Conservation (phyloP, 768 basidiomycete genomes). For the Pulveroboletus sp. region DNA sequence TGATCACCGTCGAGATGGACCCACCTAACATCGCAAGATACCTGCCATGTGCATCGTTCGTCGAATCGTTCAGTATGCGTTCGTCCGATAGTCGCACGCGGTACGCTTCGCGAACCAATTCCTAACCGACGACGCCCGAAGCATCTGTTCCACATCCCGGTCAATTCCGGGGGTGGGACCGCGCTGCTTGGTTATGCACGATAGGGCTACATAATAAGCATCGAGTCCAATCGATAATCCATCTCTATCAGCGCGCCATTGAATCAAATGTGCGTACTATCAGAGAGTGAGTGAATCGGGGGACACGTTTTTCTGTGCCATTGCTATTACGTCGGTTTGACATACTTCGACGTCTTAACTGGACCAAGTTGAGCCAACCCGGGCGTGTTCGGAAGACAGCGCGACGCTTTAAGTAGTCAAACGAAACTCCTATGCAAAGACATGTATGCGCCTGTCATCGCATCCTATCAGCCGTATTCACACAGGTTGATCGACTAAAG, state of each 20-base stretch:
- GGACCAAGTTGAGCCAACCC: background rate
- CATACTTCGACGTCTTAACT: no score
- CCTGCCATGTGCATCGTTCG: background rate
- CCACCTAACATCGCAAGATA: slow-evolving; percentile 5
- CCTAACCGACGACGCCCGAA: slow-evolving; percentile 5
- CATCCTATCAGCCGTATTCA: no score
- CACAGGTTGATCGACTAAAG: no score
- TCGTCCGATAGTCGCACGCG: background rate
- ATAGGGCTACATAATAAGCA: background rate
- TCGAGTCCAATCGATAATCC: background rate
- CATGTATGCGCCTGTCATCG: background rate
- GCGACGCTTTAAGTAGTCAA: background rate
- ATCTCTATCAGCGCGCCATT: background rate
- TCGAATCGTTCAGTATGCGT: background rate
- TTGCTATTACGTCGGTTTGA: background rate
- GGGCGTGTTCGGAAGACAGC: background rate
- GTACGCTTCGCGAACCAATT: background rate
- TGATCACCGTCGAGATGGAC: background rate
- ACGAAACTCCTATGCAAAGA: background rate
- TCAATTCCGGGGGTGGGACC: background rate
- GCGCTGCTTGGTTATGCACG: background rate
- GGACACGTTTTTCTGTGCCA: background rate
- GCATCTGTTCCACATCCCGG: background rate
- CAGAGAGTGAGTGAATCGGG: background rate
- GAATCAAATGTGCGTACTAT: background rate